Conservation (phyloP, 2,329 filamentous ascomycete species). For the Colletotrichum sp. region DNA sequence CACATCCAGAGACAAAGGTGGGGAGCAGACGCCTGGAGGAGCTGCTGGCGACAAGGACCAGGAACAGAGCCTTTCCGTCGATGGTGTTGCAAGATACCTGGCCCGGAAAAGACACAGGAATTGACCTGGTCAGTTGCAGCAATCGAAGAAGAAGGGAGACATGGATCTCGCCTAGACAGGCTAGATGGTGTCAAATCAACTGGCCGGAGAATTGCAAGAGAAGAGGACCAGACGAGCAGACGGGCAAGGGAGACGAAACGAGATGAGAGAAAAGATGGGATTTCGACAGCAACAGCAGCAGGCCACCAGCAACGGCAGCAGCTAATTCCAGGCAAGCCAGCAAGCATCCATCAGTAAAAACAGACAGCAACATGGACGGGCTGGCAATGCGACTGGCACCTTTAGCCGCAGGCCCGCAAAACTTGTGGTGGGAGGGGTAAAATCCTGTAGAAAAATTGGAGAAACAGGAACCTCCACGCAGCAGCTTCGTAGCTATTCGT, state of each 20-base stretch:
- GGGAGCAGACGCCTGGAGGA: constrained; percentile 12
- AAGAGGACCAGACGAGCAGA: neutral
- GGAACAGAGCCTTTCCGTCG: constrained; percentile 11
- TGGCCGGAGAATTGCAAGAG: neutral
- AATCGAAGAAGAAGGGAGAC: neutral
- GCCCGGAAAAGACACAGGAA: neutral
- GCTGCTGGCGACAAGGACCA: constrained; percentile 18
- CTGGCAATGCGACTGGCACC: neutral
- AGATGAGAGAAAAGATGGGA: constrained; percentile 4
- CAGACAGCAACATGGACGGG: neutral
- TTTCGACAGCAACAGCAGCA: neutral
- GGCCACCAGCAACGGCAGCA: neutral
- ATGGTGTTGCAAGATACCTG: neutral
- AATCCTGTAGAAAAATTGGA: constrained; percentile 18
- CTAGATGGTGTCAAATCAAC: constrained; percentile 8
- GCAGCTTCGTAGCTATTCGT: neutral
- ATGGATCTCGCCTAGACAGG: neutral
- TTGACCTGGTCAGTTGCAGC: constrained; percentile 8
- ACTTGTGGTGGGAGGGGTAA: constrained; percentile 11
- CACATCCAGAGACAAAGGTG: constrained; percentile 20
- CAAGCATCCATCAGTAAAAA: neutral
- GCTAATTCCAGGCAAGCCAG: neutral
- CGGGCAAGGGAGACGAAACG: neutral
- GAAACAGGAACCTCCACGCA: constrained; percentile 5
- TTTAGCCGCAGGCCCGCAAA: constrained; percentile 6